Conservation (phyloP, 257 asterid genomes). For the Mitragyna speciosa region DNA sequence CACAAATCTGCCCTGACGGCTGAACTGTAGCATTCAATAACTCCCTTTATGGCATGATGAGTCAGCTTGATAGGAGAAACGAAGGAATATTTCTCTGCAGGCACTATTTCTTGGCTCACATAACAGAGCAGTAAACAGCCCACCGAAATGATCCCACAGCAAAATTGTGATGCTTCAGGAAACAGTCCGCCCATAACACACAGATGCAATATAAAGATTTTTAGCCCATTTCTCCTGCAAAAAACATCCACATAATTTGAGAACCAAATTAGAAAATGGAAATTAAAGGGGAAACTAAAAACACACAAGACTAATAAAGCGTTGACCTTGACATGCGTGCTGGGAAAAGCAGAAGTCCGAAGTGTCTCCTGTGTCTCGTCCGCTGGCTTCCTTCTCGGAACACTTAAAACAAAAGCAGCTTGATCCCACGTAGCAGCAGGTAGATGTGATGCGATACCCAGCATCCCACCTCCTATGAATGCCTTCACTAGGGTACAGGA, state of each 20-base stretch:
- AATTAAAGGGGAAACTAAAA: not conserved
- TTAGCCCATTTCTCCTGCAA: constrained; percentile 38
- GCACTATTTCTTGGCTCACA: constrained; percentile 6
- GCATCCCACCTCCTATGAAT: constrained; percentile 75
- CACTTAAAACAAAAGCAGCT: constrained; percentile 65
- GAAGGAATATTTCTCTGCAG: not conserved
- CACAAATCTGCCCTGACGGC: constrained; percentile 12
- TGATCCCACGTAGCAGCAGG: constrained; percentile 80
- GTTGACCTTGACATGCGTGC: constrained; percentile 60
- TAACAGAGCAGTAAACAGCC: constrained; percentile 7
- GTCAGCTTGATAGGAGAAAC: not conserved
- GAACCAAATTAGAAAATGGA: not conserved
- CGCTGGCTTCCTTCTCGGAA: constrained; percentile 54
- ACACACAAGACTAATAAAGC: no score
- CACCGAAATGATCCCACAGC: no score
- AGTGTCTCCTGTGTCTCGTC: constrained; percentile 92
- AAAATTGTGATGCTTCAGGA: constrained; percentile 43
- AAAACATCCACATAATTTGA: not conserved
- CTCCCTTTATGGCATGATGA: not conserved
- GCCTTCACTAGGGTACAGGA: constrained; percentile 87
- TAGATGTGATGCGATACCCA: constrained; percentile 80
- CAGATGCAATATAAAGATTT: constrained; percentile 33
- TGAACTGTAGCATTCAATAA: not conserved
- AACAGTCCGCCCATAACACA: constrained; percentile 43
- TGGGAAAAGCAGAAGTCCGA: constrained; percentile 82